Evolutionary conservation across 495 filamentous ascomycete genomes (phyloP).

Genomic region (Talaromyces borbonicus): DNA sequence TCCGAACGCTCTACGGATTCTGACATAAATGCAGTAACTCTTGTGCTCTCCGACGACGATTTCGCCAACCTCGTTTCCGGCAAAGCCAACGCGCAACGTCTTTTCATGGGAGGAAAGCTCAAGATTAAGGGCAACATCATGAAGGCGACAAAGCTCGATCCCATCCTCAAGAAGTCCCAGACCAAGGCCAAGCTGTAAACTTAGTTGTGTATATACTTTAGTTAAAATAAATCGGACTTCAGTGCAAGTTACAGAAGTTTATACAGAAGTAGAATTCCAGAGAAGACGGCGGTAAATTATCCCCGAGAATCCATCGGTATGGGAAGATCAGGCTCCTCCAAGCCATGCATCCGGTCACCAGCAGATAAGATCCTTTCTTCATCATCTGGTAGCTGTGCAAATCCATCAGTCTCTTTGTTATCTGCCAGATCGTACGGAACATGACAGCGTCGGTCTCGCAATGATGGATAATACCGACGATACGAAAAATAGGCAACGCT

Average conservation of each 20-base stretch:
- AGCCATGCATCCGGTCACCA: background rate
- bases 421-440: conserved; percentile 43
- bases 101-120: conserved; percentile 95
- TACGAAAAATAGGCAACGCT: conserved; percentile 75
- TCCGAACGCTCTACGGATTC: background rate
- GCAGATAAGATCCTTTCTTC: conserved; percentile 24
- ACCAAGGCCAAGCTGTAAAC: conserved; percentile 71
- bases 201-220: background rate
- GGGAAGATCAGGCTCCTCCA: background rate
- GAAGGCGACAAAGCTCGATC: conserved; percentile 97
- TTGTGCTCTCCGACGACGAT: conserved; percentile 75
- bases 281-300: no score
- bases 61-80: conserved; percentile 74
- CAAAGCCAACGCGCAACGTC: conserved; percentile 85
- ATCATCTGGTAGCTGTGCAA: conserved; percentile 36
- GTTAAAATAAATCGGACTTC: background rate
- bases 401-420: conserved; percentile 21
- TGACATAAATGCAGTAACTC: conserved; percentile 50
- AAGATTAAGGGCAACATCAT: conserved; percentile 98
- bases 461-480: conserved; percentile 52
- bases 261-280: no score
- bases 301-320: background rate
- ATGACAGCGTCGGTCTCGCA: conserved; percentile 41
- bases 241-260: background rate
- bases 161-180: conserved; percentile 83